phyloP scores from a whole-genome alignment of 352 stramenopile genomes.

The Globisporangium spinosum region DNA sequence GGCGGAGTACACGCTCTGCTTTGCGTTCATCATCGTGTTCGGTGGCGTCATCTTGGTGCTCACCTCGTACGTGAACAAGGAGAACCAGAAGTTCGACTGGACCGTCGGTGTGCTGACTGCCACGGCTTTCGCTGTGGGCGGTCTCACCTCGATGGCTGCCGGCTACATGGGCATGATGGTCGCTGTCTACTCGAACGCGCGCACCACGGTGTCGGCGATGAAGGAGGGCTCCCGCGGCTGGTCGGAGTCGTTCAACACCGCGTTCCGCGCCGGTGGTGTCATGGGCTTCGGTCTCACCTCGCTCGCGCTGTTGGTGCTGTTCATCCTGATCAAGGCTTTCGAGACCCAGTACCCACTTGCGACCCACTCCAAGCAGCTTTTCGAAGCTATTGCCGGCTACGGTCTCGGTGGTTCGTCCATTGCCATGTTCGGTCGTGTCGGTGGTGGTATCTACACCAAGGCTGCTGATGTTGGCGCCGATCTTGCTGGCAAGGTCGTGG shows the following conservation, averaged over 20 bases:
- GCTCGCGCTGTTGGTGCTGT: conserved; percentile 96
- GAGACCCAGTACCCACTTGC: conserved; percentile 87
- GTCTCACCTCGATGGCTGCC: conserved; percentile 95
- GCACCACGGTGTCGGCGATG: conserved; percentile 97
- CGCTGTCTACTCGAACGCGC: conserved; percentile 98
- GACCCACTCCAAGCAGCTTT: conserved; percentile 87
- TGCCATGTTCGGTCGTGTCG: conserved; percentile 99
- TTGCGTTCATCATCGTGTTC: conserved; percentile 94
- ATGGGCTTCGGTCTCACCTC: conserved; percentile 98
- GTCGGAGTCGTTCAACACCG: conserved; percentile 97
- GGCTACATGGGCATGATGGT: conserved; percentile 99
- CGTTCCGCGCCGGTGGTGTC: conserved; percentile 96
- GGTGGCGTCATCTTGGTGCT: conserved; percentile 87
- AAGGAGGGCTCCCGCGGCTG: conserved; percentile 91
- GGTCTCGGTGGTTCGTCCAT: conserved; percentile 97
- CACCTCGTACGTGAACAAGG: conserved; percentile 88
- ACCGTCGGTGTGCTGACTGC: conserved; percentile 92
- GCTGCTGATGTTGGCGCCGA: conserved; percentile 99
- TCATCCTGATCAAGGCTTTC: conserved; percentile 94
- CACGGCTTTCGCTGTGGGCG: conserved; percentile 96
- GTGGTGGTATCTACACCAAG: conserved; percentile 99
- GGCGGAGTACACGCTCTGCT: conserved; percentile 98
- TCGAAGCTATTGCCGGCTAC: conserved; percentile 97
- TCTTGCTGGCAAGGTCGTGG: conserved; percentile 98
- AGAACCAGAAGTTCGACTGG: conserved; percentile 82